Evolutionary conservation across 2,329 filamentous ascomycete genomes (phyloP).

Genomic region (Penicillium sp.): DNA sequence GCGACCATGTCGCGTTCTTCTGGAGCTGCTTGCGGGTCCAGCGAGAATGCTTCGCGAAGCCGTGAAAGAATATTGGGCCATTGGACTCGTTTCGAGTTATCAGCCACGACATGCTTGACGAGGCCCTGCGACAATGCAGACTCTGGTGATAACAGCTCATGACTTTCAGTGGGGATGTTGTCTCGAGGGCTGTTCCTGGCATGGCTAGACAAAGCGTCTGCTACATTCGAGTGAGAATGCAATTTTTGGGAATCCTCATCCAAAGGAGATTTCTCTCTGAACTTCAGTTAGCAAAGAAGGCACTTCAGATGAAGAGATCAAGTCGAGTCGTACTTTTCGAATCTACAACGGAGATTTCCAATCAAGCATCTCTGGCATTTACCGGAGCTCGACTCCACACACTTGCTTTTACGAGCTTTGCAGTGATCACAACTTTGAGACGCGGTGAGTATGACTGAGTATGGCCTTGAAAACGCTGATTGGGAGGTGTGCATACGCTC

Average conservation of each 20-base stretch:
- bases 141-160: background rate
- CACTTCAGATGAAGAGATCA: background rate
- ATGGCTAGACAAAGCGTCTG: background rate
- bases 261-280: background rate
- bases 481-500: slow-evolving; percentile 29
- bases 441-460: background rate
- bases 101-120: background rate
- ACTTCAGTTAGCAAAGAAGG: background rate
- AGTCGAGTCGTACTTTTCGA: background rate
- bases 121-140: background rate
- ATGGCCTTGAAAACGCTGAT: too few relatives aligned
- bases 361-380: background rate
- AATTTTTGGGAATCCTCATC: background rate
- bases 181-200: background rate
- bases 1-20: background rate
- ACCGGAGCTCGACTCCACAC: background rate
- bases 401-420: background rate
- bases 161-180: background rate
- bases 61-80: background rate
- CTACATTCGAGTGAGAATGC: background rate
- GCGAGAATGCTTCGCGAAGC: background rate
- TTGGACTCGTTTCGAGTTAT: background rate
- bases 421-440: background rate
- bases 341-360: background rate
- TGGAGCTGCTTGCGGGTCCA: background rate